These are phyloP conservation scores for Ramaria rubella DNA, from an alignment of 768 basidiomycete species.

Conservation along the genomic window DNA sequence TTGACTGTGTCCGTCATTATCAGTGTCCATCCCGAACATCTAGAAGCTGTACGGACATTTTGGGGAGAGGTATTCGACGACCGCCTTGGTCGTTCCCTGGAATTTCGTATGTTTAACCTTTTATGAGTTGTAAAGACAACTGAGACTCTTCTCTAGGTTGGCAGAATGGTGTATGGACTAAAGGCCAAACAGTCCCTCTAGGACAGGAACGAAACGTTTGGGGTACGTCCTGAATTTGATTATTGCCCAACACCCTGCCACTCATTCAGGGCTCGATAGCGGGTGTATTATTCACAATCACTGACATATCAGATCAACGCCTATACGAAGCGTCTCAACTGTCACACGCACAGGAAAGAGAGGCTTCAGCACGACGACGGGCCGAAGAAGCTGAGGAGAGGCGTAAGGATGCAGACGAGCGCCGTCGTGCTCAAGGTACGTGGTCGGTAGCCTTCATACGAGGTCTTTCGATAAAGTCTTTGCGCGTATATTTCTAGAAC, in stretches of 20 bases:
- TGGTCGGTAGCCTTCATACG: neutral
- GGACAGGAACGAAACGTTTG: conserved; percentile 1
- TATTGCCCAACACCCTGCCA: neutral
- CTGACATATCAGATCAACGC: conserved; percentile 20
- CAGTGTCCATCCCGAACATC: conserved; percentile 13
- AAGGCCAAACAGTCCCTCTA: conserved; percentile 13
- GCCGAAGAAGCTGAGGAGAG: conserved; percentile 24
- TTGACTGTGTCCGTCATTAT: neutral
- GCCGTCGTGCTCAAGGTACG: conserved; percentile 26
- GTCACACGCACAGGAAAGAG: conserved; percentile 25
- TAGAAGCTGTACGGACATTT: neutral
- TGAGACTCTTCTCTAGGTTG: conserved; percentile 7
- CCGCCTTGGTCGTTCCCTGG: conserved; percentile 7
- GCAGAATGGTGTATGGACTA: conserved; percentile 15
- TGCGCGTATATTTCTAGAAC: conserved; percentile 17
- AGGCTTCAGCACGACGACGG: conserved; percentile 22
- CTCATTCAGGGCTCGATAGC: neutral
- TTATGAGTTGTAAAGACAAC: neutral
- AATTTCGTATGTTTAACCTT: conserved; percentile 11
- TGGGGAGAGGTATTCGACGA: conserved; percentile 8
- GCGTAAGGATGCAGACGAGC: conserved; percentile 21
- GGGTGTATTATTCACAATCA: conserved; percentile 11
- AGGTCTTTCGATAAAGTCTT: neutral
- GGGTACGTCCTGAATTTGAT: neutral
- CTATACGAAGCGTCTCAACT: conserved; percentile 20